phyloP scores from a whole-genome alignment of 176 grass and related monocot species.

The Oryza glumipatula region DNA sequence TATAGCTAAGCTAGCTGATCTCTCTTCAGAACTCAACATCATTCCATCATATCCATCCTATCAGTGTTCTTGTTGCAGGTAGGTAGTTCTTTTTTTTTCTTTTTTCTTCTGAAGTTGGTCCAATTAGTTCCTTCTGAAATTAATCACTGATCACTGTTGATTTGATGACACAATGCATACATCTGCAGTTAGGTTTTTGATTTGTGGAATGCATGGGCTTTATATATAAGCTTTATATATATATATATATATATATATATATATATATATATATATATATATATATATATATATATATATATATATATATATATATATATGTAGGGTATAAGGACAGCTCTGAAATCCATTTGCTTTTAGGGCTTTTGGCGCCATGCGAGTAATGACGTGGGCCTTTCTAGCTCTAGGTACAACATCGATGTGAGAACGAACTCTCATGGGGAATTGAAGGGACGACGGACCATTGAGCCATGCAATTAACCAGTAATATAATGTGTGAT shows the following conservation, averaged over 20 bases:
- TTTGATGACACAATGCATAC: not conserved
- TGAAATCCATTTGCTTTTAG: not conserved
- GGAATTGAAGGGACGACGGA: not conserved
- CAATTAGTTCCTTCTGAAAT: not conserved
- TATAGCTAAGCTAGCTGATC: not conserved
- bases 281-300: no score
- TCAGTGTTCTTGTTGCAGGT: not conserved
- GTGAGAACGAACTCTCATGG: not conserved
- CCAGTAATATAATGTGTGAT: not conserved
- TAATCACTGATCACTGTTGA: not conserved
- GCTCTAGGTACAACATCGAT: constrained; percentile 32
- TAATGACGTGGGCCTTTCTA: constrained; percentile 49
- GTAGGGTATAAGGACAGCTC: constrained; percentile 10
- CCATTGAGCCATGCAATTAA: not conserved
- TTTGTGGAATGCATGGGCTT: constrained; percentile 16
- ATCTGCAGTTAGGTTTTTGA: not conserved
- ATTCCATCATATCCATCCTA: not conserved
- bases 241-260: no score
- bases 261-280: not conserved
- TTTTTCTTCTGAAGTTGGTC: not conserved
- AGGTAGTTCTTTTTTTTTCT: not conserved
- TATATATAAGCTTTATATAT: not conserved
- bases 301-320: not conserved
- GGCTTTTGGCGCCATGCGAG: constrained; percentile 35
- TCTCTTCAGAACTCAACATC: not conserved